phyloP scores from a whole-genome alignment of 257 asterid species.

The Nicotiana undulata region DNA sequence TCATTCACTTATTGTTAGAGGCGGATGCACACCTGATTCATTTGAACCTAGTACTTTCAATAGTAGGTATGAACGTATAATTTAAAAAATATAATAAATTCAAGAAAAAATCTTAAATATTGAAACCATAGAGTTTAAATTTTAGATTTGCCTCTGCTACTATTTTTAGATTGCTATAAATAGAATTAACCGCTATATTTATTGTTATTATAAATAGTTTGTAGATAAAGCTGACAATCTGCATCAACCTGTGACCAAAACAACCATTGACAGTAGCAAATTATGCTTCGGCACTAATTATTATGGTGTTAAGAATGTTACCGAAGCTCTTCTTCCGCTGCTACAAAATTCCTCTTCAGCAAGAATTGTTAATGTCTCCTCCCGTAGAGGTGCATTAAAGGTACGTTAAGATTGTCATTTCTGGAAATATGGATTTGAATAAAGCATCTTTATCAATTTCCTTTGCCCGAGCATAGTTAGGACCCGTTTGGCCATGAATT shows the following conservation, averaged over 20 bases:
- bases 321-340: constrained; percentile 69
- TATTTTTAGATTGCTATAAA: neutral
- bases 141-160: too few species aligned
- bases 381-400: constrained; percentile 54
- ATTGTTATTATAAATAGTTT: constrained; percentile 31
- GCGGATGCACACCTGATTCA: too few species aligned
- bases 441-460: too few species aligned
- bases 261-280: constrained; percentile 46
- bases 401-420: constrained; percentile 27
- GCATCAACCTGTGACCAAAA: constrained; percentile 45
- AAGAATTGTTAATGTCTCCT: constrained; percentile 64
- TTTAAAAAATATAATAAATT: too few species aligned
- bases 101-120: too few species aligned
- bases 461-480: neutral
- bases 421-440: neutral
- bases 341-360: constrained; percentile 52
- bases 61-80: too few species aligned
- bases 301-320: constrained; percentile 63
- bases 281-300: constrained; percentile 66
- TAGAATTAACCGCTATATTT: neutral
- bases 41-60: too few species aligned
- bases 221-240: constrained; percentile 52
- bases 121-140: too few species aligned
- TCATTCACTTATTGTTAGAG: neutral
- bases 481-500: too few species aligned